Percentiles rank a stretch among this genome's conserved stretches.
These are phyloP conservation scores for Glycyrrhiza uralensis DNA, from an alignment of 306 rosid species.

Conservation along the genomic window DNA sequence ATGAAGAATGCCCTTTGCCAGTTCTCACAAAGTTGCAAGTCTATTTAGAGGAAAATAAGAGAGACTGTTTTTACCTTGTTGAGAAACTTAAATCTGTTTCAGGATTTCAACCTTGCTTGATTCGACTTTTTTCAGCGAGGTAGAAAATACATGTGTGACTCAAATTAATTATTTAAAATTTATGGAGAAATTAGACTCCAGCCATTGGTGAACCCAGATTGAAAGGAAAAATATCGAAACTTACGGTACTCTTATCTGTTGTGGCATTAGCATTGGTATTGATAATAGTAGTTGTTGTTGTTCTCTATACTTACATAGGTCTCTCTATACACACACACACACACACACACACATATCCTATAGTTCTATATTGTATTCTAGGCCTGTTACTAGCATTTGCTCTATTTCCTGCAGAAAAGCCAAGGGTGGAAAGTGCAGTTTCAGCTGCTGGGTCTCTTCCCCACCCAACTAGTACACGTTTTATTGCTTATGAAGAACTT, in stretches of 20 bases:
- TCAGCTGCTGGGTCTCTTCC: constrained; percentile 62
- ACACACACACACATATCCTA: neutral
- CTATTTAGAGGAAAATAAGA: neutral
- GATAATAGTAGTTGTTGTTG: neutral
- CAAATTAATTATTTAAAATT: neutral
- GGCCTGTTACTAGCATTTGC: neutral
- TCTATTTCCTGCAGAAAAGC: constrained; percentile 56
- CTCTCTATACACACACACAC: too few species aligned
- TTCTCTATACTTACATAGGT: too few species aligned
- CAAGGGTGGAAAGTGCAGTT: constrained; percentile 42
- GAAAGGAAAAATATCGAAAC: neutral
- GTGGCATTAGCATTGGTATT: neutral
- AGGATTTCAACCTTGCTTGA: constrained; percentile 9
- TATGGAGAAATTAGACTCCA: neutral
- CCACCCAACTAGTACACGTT: constrained; percentile 90
- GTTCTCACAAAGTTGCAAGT: neutral
- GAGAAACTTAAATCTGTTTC: constrained; percentile 10
- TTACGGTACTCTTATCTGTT: neutral
- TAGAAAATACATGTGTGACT: neutral
- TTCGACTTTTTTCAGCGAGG: too few species aligned
- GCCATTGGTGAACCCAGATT: neutral
- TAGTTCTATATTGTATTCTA: neutral
- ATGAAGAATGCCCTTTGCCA: neutral
- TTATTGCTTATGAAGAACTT: constrained; percentile 91
- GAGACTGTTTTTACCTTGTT: neutral